These are phyloP conservation scores for Suillus lakei DNA, from an alignment of 768 basidiomycete genomes.

Conservation along the genomic window DNA sequence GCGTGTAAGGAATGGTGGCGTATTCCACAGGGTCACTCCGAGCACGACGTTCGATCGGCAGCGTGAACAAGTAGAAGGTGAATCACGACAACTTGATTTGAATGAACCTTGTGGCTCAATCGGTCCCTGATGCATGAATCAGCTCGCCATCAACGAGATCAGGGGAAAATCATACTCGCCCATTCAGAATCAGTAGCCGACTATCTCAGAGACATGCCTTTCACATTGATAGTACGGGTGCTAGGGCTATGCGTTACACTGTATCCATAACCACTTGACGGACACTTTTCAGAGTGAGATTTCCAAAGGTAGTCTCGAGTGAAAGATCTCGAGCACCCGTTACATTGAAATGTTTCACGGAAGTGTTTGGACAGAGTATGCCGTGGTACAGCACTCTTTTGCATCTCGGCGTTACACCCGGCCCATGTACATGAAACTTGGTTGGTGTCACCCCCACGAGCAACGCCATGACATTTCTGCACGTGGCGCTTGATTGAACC, in stretches of 20 bases:
- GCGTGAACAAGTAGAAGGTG: not conserved
- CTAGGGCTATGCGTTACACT: not conserved
- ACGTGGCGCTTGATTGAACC: slow-evolving; percentile 7
- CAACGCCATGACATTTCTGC: slow-evolving; percentile 6
- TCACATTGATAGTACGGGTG: not conserved
- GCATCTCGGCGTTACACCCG: not conserved
- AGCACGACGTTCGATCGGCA: not conserved
- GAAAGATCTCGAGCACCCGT: not conserved
- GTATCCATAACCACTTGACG: not conserved
- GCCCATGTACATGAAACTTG: not conserved
- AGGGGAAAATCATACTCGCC: not conserved
- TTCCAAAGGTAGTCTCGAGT: not conserved
- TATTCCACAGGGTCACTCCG: not conserved
- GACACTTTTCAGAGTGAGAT: not conserved
- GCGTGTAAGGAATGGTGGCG: not conserved
- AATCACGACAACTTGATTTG: too few species aligned
- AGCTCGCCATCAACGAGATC: not conserved
- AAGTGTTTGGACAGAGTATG: slow-evolving; percentile 1
- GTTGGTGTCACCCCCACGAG: not conserved
- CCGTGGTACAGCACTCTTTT: not conserved
- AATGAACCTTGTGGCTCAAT: too few species aligned
- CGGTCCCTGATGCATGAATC: not conserved
- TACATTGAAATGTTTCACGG: not conserved
- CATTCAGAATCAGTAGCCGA: not conserved
- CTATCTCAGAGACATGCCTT: not conserved